A percentile compares a stretch with the other conserved stretches of the same genome.
Evolutionary conservation across 2,329 filamentous ascomycete genomes (phyloP).

Genomic region (Rutstroemia sp.): DNA sequence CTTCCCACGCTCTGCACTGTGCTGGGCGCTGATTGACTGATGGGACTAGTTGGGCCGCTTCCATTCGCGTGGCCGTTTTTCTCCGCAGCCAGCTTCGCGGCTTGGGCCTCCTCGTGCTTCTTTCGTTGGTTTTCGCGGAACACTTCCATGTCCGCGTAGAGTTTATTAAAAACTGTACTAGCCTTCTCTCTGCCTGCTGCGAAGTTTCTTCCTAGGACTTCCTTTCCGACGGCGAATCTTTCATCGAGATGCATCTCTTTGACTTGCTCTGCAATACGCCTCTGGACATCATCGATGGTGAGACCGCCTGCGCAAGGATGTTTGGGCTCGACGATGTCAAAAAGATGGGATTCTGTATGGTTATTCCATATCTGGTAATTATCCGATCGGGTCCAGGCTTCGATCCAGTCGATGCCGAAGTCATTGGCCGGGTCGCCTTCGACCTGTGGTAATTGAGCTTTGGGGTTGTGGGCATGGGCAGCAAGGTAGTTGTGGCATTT

Average conservation of each 20-base stretch:
- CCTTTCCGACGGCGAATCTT: constrained; percentile 72
- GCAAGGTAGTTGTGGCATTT: constrained; percentile 75
- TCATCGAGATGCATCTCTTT: constrained; percentile 92
- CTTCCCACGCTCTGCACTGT: constrained; percentile 41
- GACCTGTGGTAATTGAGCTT: constrained; percentile 53
- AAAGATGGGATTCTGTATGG: constrained; percentile 77
- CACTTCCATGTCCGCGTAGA: constrained; percentile 85
- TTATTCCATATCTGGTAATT: constrained; percentile 87
- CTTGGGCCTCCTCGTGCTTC: constrained; percentile 48
- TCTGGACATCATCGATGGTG: constrained; percentile 89
- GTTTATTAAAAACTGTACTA: constrained; percentile 74
- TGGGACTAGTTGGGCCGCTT: constrained; percentile 14
- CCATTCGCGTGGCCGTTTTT: constrained; percentile 12
- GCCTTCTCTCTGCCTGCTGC: constrained; percentile 84
- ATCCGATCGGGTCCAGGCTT: constrained; percentile 80
- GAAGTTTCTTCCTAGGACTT: constrained; percentile 83
- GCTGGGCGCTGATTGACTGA: constrained; percentile 34
- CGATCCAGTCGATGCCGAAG: constrained; percentile 77
- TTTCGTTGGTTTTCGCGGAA: constrained; percentile 67
- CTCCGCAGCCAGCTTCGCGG: constrained; percentile 16
- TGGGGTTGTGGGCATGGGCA: constrained; percentile 47
- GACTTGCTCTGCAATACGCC: constrained; percentile 83
- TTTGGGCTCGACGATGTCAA: constrained; percentile 86
- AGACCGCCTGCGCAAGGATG: constrained; percentile 91
- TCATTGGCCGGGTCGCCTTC: constrained; percentile 82